Conservation (phyloP, 805 yeast genomes). For the Saccharomycopsis vini region DNA sequence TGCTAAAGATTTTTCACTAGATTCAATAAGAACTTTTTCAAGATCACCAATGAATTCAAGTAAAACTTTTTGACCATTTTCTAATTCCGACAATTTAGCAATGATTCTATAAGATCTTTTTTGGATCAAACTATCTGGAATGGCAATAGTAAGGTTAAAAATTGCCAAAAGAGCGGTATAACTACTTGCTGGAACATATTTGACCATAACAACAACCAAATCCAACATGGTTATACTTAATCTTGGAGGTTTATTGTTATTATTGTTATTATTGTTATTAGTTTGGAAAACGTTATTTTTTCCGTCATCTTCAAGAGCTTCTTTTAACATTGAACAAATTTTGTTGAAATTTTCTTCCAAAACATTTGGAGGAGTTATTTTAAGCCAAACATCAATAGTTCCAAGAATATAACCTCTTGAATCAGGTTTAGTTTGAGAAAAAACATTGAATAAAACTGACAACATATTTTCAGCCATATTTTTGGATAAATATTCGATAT, state of each 20-base stretch:
- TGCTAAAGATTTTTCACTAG: constrained; percentile 49
- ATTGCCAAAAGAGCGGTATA: constrained; percentile 72
- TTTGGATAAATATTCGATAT: constrained; percentile 52
- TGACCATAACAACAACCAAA: constrained; percentile 76
- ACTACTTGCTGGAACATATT: constrained; percentile 63
- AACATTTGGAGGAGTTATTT: constrained; percentile 59
- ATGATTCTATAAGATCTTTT: constrained; percentile 83
- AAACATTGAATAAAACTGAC: constrained; percentile 85
- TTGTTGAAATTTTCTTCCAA: constrained; percentile 72
- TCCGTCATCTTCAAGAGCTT: constrained; percentile 50
- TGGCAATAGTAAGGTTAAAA: constrained; percentile 56
- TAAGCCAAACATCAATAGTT: constrained; percentile 72
- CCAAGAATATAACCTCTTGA: constrained; percentile 79
- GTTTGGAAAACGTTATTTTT: constrained; percentile 26
- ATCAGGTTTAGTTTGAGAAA: constrained; percentile 79
- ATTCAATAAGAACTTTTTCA: constrained; percentile 47
- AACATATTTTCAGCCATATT: constrained; percentile 63
- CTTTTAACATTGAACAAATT: constrained; percentile 70
- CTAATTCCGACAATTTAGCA: constrained; percentile 60
- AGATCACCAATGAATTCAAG: constrained; percentile 45
- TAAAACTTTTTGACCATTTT: constrained; percentile 50
- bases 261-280: constrained; percentile 24
- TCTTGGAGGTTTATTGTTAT: constrained; percentile 33
- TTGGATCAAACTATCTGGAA: constrained; percentile 61
- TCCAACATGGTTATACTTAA: constrained; percentile 85